These are phyloP conservation scores for Xylariaceae sp. DNA, from an alignment of 2,329 filamentous ascomycete species.

Conservation along the genomic window DNA sequence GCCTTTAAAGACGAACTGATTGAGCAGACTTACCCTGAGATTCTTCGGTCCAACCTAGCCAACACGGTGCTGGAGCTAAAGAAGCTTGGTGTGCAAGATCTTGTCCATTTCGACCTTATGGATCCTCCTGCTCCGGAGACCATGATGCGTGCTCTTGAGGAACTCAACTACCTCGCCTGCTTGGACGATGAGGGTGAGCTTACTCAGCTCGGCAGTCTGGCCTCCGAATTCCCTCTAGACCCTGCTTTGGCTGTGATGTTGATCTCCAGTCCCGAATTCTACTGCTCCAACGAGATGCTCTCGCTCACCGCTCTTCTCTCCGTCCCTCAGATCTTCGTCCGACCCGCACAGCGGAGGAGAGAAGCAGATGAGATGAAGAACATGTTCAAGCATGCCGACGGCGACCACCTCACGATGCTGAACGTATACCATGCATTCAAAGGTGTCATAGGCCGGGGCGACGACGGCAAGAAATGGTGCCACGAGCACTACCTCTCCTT, in stretches of 20 bases:
- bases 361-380: slow-evolving; percentile 97
- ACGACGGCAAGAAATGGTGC: slow-evolving; percentile 85
- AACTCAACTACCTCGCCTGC: slow-evolving; percentile 95
- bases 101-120: slow-evolving; percentile 99
- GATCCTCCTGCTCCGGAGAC: slow-evolving; percentile 97
- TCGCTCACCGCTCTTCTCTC: slow-evolving; percentile 92
- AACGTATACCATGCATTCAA: slow-evolving; percentile 99
- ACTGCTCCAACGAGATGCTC: slow-evolving; percentile 96
- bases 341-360: slow-evolving; percentile 79
- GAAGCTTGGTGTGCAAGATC: slow-evolving; percentile 90
- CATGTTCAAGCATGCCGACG: slow-evolving; percentile 86
- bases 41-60: slow-evolving; percentile 88
- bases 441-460: slow-evolving; percentile 58
- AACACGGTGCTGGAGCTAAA: slow-evolving; percentile 95
- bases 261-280: slow-evolving; percentile 95
- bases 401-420: slow-evolving; percentile 91
- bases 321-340: slow-evolving; percentile 89
- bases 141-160: slow-evolving; percentile 94
- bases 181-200: slow-evolving; percentile 95
- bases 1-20: slow-evolving; percentile 98
- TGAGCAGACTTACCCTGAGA: slow-evolving; percentile 94
- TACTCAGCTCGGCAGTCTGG: slow-evolving; percentile 77
- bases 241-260: slow-evolving; percentile 95
- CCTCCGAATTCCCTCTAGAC: slow-evolving; percentile 93
- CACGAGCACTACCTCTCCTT: slow-evolving; percentile 93